Conservation (phyloP, 2,329 filamentous ascomycete species). For the Exserohilum rostratum region DNA sequence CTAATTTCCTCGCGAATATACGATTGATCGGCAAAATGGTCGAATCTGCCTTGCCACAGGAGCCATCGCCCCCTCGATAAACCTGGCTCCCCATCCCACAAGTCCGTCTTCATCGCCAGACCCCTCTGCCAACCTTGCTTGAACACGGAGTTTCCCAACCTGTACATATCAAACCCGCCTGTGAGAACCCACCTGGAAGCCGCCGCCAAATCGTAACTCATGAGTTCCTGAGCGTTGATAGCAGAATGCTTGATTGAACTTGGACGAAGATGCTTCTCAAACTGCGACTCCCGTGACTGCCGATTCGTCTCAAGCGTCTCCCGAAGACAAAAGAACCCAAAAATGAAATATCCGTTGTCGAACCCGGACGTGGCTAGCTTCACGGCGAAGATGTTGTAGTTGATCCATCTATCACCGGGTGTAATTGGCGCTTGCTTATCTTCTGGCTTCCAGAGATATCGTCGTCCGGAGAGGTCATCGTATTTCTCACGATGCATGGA, state of each 20-base stretch:
- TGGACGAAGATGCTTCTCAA: neutral
- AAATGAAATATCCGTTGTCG: neutral
- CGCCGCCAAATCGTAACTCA: neutral
- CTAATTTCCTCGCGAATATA: neutral
- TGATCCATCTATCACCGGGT: neutral
- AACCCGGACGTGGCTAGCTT: neutral
- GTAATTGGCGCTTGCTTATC: neutral
- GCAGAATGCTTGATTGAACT: neutral
- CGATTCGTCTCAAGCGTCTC: neutral
- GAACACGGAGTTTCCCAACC: neutral
- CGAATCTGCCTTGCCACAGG: rapidly evolving
- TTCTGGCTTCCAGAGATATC: neutral
- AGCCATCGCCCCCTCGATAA: neutral
- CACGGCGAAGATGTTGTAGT: neutral
- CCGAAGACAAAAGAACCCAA: neutral
- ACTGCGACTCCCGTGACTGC: neutral
- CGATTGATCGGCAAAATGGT: neutral
- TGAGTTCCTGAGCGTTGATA: neutral
- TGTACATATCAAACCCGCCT: neutral
- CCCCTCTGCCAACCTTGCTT: neutral
- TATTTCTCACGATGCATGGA: neutral
- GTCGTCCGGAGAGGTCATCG: neutral
- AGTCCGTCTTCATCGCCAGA: neutral
- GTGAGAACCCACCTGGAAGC: neutral
- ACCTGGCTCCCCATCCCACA: neutral